Base-by-base conservation (phyloP, 2,329 filamentous ascomycete genomes). In the Thielaviopsis punctulata region DNA sequence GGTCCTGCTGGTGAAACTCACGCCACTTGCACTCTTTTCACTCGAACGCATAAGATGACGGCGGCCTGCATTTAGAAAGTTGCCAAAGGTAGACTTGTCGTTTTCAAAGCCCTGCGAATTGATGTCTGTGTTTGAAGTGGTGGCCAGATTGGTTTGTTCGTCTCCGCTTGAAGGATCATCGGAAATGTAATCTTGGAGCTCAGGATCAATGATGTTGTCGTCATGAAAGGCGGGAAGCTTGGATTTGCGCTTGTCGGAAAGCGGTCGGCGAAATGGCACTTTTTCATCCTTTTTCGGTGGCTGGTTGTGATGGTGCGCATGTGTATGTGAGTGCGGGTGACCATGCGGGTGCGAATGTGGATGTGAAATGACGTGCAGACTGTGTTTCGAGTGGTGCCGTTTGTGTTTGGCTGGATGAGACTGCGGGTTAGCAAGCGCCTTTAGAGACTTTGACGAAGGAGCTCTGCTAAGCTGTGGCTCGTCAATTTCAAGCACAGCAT, bases 161-260 rank as follows among this genome's bases (percentile, higher is more conserved):
- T 95, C 89, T 36, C 85, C 90, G 60, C 87, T 95, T 1, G 89
- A 95, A 19, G 41, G 19, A 47, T 86, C 88, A 63, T 98, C 92
- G 6, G 92, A 98, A 73, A 98, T 84, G 66, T 93, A 98, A 30
- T 87, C 85, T 4, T 89, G 90, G 51, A 98, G 71, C 61, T 98
- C 92, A 1, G 92, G 92, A 62, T 98, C 92, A 59, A 98, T 96
- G 59, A 98, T 95, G 62, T 92, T 96, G 69, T 98, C 92, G 62
- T 92, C 88, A 63, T 98, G 92, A 60, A 98, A 96, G n/a, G 88
- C 88, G 15, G 89, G 83, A 33, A 95, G 74, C 43, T 80, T 79
- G 7, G 78, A 70, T 57, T 80, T 82, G 70, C 10, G 80, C 73
- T 54, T 83, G 84, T 52, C 88, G 86, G 58, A 96, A 96, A 0